phyloP scores from a whole-genome alignment of 2,329 filamentous ascomycete species.

The Pseudopithomyces chartarum region DNA sequence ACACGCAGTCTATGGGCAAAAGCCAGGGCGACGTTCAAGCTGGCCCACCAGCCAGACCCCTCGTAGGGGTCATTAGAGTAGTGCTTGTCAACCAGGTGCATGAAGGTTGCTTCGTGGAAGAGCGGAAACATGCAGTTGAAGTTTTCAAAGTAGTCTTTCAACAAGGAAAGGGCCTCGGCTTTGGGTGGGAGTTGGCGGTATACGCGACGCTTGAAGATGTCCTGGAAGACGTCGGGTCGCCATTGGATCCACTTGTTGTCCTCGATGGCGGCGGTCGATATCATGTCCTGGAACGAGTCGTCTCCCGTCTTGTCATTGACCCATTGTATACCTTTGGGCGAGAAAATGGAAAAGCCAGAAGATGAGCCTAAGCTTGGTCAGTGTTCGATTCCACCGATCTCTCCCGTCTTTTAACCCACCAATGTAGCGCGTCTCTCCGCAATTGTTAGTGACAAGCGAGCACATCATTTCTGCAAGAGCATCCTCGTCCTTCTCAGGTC shows the following conservation, averaged over 20 bases:
- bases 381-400: background rate
- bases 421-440: constrained; percentile 93
- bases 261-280: constrained; percentile 81
- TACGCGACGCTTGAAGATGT: constrained; percentile 83
- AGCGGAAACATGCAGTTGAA: constrained; percentile 99
- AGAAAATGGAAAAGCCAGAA: constrained; percentile 98
- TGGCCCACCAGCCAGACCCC: constrained; percentile 98
- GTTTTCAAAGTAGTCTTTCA: constrained; percentile 96
- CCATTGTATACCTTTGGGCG: constrained; percentile 97
- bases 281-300: constrained; percentile 91
- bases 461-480: constrained; percentile 98
- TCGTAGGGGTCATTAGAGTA: constrained; percentile 93
- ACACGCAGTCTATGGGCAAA: constrained; percentile 90
- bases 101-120: constrained; percentile 97
- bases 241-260: constrained; percentile 96
- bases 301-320: constrained; percentile 99
- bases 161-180: constrained; percentile 81
- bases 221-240: constrained; percentile 96
- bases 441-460: constrained; percentile 92
- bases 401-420: constrained; percentile 59
- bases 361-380: constrained; percentile 72
- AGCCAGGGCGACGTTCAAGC: constrained; percentile 90
- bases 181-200: constrained; percentile 85
- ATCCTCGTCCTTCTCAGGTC: constrained; percentile 68
- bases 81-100: constrained; percentile 93